A percentile compares a stretch with the other conserved stretches of the same genome.
phyloP scores from a whole-genome alignment of 305 asterid genomes.

The Solanum hybrid region DNA sequence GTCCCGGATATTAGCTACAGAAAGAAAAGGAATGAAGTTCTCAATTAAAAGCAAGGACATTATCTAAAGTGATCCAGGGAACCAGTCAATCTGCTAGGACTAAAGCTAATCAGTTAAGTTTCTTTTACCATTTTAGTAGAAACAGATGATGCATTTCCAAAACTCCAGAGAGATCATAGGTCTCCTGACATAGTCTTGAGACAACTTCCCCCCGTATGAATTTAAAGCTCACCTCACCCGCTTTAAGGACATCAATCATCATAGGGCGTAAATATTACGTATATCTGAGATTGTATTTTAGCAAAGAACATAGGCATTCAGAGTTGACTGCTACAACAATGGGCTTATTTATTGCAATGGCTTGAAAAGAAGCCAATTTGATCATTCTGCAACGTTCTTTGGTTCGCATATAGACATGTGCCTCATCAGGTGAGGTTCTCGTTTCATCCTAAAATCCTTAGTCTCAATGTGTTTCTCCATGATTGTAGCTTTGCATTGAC shows the following conservation, averaged over 20 bases:
- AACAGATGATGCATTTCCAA: neutral
- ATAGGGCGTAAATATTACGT: neutral
- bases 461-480: neutral
- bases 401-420: neutral
- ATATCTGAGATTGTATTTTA: neutral
- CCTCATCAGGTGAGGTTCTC: neutral
- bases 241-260: neutral
- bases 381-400: neutral
- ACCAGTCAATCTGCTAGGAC: neutral
- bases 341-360: neutral
- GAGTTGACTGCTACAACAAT: neutral
- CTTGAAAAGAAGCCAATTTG: neutral
- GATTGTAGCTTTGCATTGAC: neutral
- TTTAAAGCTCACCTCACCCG: neutral
- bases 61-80: neutral
- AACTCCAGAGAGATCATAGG: neutral
- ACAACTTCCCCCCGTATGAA: neutral
- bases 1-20: neutral
- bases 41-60: neutral
- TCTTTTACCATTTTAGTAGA: neutral
- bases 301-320: neutral
- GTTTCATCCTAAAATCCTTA: neutral
- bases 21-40: neutral
- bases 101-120: neutral
- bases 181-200: neutral